Evolutionary conservation across 768 basidiomycete species (phyloP), one percentile per base, ranked within the genome.

Genomic region (Rickenella mellea): DNA sequence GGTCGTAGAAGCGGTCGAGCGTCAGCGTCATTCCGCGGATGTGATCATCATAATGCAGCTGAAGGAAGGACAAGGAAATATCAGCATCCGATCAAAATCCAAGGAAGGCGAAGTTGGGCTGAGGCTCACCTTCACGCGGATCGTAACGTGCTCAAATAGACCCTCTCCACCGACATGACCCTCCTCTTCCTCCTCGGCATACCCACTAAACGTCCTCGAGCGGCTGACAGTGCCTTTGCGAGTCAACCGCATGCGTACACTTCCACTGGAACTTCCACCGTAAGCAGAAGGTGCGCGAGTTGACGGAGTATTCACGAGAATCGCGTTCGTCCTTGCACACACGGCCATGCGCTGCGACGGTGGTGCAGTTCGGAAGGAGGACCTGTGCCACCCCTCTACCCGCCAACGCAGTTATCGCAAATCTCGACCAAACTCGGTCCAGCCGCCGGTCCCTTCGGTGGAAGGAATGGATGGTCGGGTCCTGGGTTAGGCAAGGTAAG

Each of bases 61-160:
- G n/a, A n/a, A n/a, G n/a, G n/a, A n/a, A n/a, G n/a, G n/a, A n/a
- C n/a, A n/a, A n/a, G n/a, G n/a, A n/a, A n/a, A n/a, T n/a, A n/a
- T n/a, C n/a, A n/a, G n/a, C n/a, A n/a, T n/a, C n/a, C n/a, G n/a
- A n/a, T n/a, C n/a, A n/a, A n/a, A n/a, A n/a, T n/a, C n/a, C n/a
- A n/a, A n/a, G n/a, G n/a, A n/a, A n/a, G n/a, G n/a, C n/a, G n/a
- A n/a, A n/a, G n/a, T n/a, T n/a, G n/a, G n/a, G n/a, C n/a, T n/a
- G n/a, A n/a, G n/a, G n/a, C n/a, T n/a, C n/a, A n/a, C n/a, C 88
- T 90, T 93, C 57, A 94, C 76, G 22, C 86, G 77, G 49, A 93
- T 81, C 62, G 83, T 86, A 36, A 68, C 66, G 57, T 87, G 63
- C 54, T 87, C 87, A 46, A 67, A 73, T 19, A 67, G 65, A 33